phyloP scores from a whole-genome alignment of 2,329 filamentous ascomycete species.

The Aureobasidium leucospermi region DNA sequence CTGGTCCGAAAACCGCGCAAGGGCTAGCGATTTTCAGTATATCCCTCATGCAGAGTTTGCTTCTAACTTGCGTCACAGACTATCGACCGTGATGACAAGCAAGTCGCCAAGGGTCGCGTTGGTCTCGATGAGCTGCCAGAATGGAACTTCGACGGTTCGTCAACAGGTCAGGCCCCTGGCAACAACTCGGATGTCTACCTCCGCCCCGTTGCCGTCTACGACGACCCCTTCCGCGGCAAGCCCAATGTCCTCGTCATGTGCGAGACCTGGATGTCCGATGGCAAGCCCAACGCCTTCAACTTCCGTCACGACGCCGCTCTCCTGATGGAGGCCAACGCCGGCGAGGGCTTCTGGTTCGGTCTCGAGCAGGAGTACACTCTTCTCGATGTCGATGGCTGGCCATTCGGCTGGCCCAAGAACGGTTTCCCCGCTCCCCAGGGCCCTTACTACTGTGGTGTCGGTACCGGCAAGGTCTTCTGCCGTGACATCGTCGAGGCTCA shows the following conservation, averaged over 20 bases:
- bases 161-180: slow-evolving; percentile 83
- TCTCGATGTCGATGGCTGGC: slow-evolving; percentile 76
- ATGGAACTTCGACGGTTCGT: slow-evolving; percentile 85
- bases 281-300: slow-evolving; percentile 97
- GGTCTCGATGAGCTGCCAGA: slow-evolving; percentile 59
- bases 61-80: slow-evolving; percentile 43
- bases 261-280: slow-evolving; percentile 92
- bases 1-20: not conserved
- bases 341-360: slow-evolving; percentile 91
- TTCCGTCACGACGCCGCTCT: slow-evolving; percentile 85
- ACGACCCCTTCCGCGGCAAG: slow-evolving; percentile 80
- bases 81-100: slow-evolving; percentile 50
- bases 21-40: slow-evolving; percentile 1
- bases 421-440: slow-evolving; percentile 90
- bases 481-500: slow-evolving; percentile 95
- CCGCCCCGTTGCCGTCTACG: slow-evolving; percentile 78
- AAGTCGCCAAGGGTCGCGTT: slow-evolving; percentile 20
- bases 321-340: slow-evolving; percentile 79
- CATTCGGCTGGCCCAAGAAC: slow-evolving; percentile 83
- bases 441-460: slow-evolving; percentile 97
- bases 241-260: slow-evolving; percentile 92
- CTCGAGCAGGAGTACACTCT: slow-evolving; percentile 97
- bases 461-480: slow-evolving; percentile 94
- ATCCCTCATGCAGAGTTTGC: not conserved
- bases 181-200: slow-evolving; percentile 98